These are phyloP conservation scores for Boletus mariae DNA, from an alignment of 1,284 basidiomycete genomes.

Conservation along the genomic window DNA sequence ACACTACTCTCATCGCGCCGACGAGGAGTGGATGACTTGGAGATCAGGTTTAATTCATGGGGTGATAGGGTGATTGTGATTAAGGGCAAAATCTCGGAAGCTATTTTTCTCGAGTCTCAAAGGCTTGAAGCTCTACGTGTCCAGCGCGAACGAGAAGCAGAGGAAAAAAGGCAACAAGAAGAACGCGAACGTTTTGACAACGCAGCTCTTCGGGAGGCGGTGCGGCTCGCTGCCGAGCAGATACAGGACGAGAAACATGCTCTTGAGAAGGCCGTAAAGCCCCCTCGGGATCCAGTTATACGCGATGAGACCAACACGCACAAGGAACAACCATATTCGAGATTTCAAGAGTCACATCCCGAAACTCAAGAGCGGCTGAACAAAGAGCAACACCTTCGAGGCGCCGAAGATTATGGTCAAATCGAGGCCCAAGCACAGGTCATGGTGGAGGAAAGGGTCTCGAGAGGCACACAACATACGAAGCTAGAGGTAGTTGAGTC, in stretches of 20 bases:
- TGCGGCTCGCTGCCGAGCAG: conserved; percentile 23
- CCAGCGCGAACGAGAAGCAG: conserved; percentile 25
- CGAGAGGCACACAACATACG: neutral
- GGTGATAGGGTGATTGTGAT: conserved; percentile 41
- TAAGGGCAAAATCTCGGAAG: conserved; percentile 35
- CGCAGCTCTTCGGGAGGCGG: conserved; percentile 22
- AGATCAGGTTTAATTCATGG: conserved; percentile 48
- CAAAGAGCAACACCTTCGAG: conserved; percentile 30
- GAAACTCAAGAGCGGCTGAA: conserved; percentile 20
- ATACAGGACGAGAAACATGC: conserved; percentile 28
- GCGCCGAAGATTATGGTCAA: conserved; percentile 29
- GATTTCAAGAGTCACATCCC: conserved; percentile 23
- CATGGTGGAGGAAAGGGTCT: conserved; percentile 25
- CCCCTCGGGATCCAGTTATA: conserved; percentile 23
- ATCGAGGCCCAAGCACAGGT: conserved; percentile 28
- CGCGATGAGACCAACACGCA: conserved; percentile 14
- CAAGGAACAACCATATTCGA: conserved; percentile 30
- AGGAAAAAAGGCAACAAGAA: conserved; percentile 31
- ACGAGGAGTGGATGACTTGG: conserved; percentile 46
- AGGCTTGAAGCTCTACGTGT: conserved; percentile 30
- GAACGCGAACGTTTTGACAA: conserved; percentile 29
- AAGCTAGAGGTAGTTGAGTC: conserved; percentile 19
- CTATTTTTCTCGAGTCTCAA: conserved; percentile 34
- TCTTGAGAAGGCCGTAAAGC: conserved; percentile 27
- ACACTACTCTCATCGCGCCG: conserved; percentile 45